Evolutionary conservation across 2,329 filamentous ascomycete genomes (phyloP).

Genomic region (Neobulgaria alba): DNA sequence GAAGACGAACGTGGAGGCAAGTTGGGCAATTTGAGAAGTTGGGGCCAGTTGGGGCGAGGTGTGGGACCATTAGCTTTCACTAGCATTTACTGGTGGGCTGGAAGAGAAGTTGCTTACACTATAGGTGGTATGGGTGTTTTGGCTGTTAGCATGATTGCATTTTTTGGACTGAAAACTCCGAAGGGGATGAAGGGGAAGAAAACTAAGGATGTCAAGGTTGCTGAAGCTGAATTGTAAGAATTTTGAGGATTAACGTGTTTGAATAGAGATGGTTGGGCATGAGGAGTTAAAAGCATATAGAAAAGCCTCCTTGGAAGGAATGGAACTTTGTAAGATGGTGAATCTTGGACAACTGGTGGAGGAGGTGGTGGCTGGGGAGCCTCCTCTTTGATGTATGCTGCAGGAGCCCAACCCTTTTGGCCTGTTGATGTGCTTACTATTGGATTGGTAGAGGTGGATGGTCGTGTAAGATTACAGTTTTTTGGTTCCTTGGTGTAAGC

Average conservation of each 20-base stretch:
- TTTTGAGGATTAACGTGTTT: not conserved
- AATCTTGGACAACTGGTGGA: no score
- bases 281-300: no score
- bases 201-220: constrained; percentile 18
- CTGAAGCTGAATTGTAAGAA: constrained; percentile 13
- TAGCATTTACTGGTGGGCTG: constrained; percentile 97
- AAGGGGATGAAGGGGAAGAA: constrained; percentile 21
- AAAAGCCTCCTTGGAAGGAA: no score
- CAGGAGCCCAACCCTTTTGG: no score
- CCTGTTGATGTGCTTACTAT: no score
- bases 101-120: constrained; percentile 74
- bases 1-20: constrained; percentile 77
- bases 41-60: constrained; percentile 81
- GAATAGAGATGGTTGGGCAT: no score
- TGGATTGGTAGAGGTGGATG: no score
- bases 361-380: no score
- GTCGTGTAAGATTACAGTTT: no score
- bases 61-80: constrained; percentile 87
- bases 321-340: no score
- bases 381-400: no score
- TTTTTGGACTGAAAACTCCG: constrained; percentile 53
- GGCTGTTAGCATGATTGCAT: constrained; percentile 61
- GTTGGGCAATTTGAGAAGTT: constrained; percentile 70
- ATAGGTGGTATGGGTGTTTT: constrained; percentile 75
- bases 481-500: no score